Evolutionary conservation across 768 basidiomycete genomes (phyloP).

Genomic region (Termitomyces sp.): DNA sequence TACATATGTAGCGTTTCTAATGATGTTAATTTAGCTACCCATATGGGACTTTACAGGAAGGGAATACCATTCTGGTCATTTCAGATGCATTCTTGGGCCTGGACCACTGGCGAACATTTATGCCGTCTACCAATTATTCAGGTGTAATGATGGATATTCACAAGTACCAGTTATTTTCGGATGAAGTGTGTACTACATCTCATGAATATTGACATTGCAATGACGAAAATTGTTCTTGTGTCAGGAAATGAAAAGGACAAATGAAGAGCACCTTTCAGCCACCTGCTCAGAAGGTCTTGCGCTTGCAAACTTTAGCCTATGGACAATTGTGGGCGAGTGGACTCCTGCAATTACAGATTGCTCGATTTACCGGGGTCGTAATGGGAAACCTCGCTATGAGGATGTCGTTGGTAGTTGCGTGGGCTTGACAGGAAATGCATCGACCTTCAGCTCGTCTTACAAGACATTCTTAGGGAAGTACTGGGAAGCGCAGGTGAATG

Average conservation of each 20-base stretch:
- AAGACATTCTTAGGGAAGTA: too few species aligned
- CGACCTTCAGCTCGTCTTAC: too few species aligned
- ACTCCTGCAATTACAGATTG: constrained; percentile 73
- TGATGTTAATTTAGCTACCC: constrained; percentile 22
- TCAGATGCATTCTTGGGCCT: constrained; percentile 79
- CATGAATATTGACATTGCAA: neutral
- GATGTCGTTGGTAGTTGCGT: constrained; percentile 72
- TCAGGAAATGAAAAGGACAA: constrained; percentile 39
- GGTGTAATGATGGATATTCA: constrained; percentile 80
- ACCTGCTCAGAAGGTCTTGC: constrained; percentile 45
- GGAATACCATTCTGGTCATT: constrained; percentile 60
- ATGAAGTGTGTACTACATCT: constrained; percentile 34
- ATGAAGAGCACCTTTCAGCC: constrained; percentile 50
- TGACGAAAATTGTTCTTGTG: neutral
- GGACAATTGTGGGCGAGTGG: constrained; percentile 89
- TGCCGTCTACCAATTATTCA: constrained; percentile 41
- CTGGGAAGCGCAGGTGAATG: too few species aligned
- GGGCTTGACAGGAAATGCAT: constrained; percentile 73
- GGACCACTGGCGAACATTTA: constrained; percentile 62
- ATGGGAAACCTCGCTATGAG: constrained; percentile 56
- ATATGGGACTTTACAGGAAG: constrained; percentile 32
- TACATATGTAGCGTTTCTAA: neutral
- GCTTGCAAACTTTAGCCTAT: constrained; percentile 53
- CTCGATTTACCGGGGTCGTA: constrained; percentile 75
- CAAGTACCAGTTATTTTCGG: constrained; percentile 69